phyloP scores from a whole-genome alignment of 352 stramenopile species.

The Chrysophaeum taylorii region DNA sequence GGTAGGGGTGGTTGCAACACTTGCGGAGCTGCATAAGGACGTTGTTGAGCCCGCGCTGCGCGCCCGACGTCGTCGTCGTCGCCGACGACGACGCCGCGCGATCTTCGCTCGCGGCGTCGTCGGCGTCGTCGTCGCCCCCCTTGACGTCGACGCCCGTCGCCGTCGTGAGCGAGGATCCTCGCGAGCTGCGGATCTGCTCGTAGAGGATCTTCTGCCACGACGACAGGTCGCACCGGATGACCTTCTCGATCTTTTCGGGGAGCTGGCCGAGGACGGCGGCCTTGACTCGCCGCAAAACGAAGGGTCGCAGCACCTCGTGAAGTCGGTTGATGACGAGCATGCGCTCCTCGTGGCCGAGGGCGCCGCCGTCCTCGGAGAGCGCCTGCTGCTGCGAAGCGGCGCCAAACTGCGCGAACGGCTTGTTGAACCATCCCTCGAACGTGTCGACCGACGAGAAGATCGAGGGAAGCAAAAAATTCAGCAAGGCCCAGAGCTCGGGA shows the following conservation, averaged over 20 bases:
- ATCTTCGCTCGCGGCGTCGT: constrained; percentile 5
- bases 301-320: constrained; percentile 95
- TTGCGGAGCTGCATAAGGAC: constrained; percentile 99
- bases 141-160: constrained; percentile 11
- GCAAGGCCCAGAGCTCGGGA: constrained; percentile 91
- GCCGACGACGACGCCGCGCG: not conserved
- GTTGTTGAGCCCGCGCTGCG: constrained; percentile 74
- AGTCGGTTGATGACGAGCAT: constrained; percentile 67
- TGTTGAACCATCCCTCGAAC: constrained; percentile 96
- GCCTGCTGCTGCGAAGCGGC: constrained; percentile 25
- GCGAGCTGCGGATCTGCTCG: constrained; percentile 63
- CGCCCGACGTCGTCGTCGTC: constrained; percentile 20
- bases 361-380: constrained; percentile 32
- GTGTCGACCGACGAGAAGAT: constrained; percentile 95
- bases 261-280: constrained; percentile 90
- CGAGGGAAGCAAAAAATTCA: constrained; percentile 85
- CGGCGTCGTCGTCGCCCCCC: not conserved
- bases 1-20: constrained; percentile 95
- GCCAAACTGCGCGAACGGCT: constrained; percentile 51
- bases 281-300: constrained; percentile 96
- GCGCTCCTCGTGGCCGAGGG: constrained; percentile 47
- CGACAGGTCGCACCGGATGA: constrained; percentile 77
- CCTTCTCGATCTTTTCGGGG: constrained; percentile 95
- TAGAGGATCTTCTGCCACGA: constrained; percentile 96
- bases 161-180: constrained; percentile 39